A percentile compares a stretch with the other conserved stretches of the same genome.
phyloP scores from a whole-genome alignment of 2,329 filamentous ascomycete genomes.

The Fusarium continuum region DNA sequence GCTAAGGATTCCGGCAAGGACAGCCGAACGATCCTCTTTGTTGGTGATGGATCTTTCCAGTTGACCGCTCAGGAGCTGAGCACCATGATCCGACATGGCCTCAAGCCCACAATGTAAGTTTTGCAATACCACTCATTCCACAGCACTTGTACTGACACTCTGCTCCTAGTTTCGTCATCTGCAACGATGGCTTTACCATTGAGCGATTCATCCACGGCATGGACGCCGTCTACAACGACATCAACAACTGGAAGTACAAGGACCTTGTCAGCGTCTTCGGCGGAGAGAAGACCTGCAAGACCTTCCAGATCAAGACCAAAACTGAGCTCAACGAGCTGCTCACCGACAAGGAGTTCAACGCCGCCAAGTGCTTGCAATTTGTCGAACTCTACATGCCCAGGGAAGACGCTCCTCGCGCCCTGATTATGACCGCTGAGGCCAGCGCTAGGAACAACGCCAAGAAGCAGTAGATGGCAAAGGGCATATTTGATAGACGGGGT shows the following conservation, averaged over 20 bases:
- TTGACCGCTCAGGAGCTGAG: constrained; percentile 84
- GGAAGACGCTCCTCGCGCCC: constrained; percentile 76
- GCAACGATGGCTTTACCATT: constrained; percentile 90
- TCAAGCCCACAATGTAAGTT: constrained; percentile 79
- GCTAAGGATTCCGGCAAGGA: constrained; percentile 69
- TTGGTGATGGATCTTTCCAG: constrained; percentile 90
- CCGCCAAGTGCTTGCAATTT: constrained; percentile 67
- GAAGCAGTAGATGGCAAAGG: constrained; percentile 39
- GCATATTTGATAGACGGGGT: constrained; percentile 10
- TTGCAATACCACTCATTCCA: not conserved
- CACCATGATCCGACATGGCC: constrained; percentile 79
- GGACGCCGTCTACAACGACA: constrained; percentile 83
- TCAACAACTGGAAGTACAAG: constrained; percentile 77
- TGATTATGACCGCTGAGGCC: constrained; percentile 76
- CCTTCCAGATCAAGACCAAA: constrained; percentile 74
- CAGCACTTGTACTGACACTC: constrained; percentile 31
- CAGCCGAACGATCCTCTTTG: constrained; percentile 80
- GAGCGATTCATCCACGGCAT: constrained; percentile 89
- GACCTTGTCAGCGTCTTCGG: constrained; percentile 75
- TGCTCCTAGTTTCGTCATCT: constrained; percentile 75
- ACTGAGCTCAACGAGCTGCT: constrained; percentile 74
- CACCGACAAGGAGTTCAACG: constrained; percentile 69
- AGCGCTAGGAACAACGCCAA: constrained; percentile 73
- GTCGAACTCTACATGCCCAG: constrained; percentile 85
- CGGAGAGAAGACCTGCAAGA: constrained; percentile 66